Percentiles rank a stretch among this genome's conserved stretches.
Evolutionary conservation across 2,329 filamentous ascomycete genomes (phyloP).

Genomic region (Eutypella sp.): DNA sequence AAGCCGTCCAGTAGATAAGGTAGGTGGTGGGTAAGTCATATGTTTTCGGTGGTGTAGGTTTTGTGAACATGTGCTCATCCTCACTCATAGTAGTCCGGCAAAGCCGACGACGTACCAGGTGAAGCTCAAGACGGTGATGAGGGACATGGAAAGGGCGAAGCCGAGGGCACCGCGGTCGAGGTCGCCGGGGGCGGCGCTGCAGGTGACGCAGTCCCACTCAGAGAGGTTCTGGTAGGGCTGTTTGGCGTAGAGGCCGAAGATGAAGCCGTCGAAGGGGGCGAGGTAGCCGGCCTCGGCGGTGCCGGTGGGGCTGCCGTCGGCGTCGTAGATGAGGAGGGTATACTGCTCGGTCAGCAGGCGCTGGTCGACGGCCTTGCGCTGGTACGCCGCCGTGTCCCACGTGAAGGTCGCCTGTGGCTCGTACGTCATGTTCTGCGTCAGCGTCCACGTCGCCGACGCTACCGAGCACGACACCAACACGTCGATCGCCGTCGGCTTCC

Average conservation of each 20-base stretch:
- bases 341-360: conserved; percentile 52
- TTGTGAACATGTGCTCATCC: too few relatives aligned
- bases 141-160: conserved; percentile 49
- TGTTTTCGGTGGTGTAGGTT: too few relatives aligned
- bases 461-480: conserved; percentile 52
- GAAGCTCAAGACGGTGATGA: conserved; percentile 54
- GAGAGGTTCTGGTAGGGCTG: conserved; percentile 46
- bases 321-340: conserved; percentile 58
- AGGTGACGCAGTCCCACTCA: conserved; percentile 54
- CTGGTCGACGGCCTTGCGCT: conserved; percentile 38
- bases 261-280: conserved; percentile 41
- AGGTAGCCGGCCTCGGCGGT: conserved; percentile 52
- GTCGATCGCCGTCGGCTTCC: conserved; percentile 55
- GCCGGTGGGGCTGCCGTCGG: conserved; percentile 46
- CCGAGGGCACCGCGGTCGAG: conserved; percentile 44
- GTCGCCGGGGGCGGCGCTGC: conserved; percentile 46
- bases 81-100: conserved; percentile 30
- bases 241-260: conserved; percentile 54
- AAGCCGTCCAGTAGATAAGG: too few relatives aligned
- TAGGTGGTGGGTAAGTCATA: too few relatives aligned
- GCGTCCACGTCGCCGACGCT: conserved; percentile 51
- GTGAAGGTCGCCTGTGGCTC: conserved; percentile 44
- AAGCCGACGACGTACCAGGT: conserved; percentile 59
- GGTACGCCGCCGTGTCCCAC: conserved; percentile 53
- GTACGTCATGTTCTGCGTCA: conserved; percentile 60